Evolutionary conservation across 768 basidiomycete species (phyloP), one percentile per base, ranked within the genome.

Genomic region (Serendipita indica): DNA sequence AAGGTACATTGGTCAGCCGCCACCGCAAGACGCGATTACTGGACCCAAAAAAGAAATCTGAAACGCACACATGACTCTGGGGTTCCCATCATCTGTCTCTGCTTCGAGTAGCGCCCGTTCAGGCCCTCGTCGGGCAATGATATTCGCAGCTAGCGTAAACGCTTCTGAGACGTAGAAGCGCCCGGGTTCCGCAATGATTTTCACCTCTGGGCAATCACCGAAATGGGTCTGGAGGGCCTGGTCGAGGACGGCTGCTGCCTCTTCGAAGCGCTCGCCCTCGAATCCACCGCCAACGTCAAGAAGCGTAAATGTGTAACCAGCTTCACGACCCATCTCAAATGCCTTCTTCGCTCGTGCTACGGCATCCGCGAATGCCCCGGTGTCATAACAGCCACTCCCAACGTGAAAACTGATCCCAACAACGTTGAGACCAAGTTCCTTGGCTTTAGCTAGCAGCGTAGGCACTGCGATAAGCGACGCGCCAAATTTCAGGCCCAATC

Each of bases 381-480:
- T 83, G 70, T 98, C 93, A 69, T 90, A 96, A 71, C 91, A 94
- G 2, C 96, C 96, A 63, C 87, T 90, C 3, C 96, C 96, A 45
- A 98, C 96, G 69, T 98, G 96, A 79, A 99, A 98, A 71, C 86
- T 89, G 60, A 97, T 86, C 18, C 96, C 96, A 37, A 97, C 76
- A 58, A 99, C 92, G 66, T 92, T 78, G 57, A 99, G 76, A 32
- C 73, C 71, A 27, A 97, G 77, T 64, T 87, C 82, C 63, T 77
- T 77, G 1, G 94, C 96, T 64, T 83, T 86, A 13, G 74, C 72
- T 57, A 99, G 77, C 20, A 99, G 79, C 13, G 75, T 77, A 2
- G 88, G 87, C 20, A 96, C 91, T 13, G 81, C 77, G 25, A 72
- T 75, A 45, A 98, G 76, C 1, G 92, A 81, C 0, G 94, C 93